Base-by-base conservation (phyloP, 106 monocot species). In the Triglochin maritima region DNA sequence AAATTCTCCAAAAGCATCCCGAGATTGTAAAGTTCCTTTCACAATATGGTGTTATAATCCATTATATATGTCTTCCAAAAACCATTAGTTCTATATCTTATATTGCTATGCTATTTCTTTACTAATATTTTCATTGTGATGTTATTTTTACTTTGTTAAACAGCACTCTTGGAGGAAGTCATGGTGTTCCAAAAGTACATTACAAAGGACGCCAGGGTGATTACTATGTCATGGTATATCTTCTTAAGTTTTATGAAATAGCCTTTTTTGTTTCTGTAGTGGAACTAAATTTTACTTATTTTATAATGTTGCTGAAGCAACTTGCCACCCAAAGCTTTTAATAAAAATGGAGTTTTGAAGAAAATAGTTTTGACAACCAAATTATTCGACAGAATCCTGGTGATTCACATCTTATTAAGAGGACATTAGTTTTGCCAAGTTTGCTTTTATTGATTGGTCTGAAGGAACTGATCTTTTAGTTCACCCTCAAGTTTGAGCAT, bases 201-300 rank as follows among this genome's bases (percentile, higher is more conserved):
- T 87, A 84, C 62, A 87, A 87, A 66, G 87, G 87, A 6, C 78
- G 87, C 9, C 79, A 79, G 46, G 84, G 87, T 54, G 87, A 87
- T 76, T 84, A 84, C 68, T 86, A 81, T 62, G 42, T 82, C 9
- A 85, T 85, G 80, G 82, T 78, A 82, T 78, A 44, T 3, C 46
- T 78, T 3, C 46, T 78, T 69, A 29, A 50, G 12, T 17, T 2
- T 46, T 7, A 14, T 15, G 47, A 59, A 59, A 29, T 59, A 62
- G 12, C 15, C 4, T 7, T 46, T 46, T 67, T 67, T 4, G 2
- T 16, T 45, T 2, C 2, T 7, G 9, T 52, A 11, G 52, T 52
- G 52, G 11, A 52, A 8, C 11, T 52, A 8, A 52, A 52, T 7
- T 52, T 7, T 8, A 11, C 52, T 52, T 11, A 52, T 8, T 52